Base-by-base conservation (phyloP, 2,329 filamentous ascomycete species). In the Fusarium udum region DNA sequence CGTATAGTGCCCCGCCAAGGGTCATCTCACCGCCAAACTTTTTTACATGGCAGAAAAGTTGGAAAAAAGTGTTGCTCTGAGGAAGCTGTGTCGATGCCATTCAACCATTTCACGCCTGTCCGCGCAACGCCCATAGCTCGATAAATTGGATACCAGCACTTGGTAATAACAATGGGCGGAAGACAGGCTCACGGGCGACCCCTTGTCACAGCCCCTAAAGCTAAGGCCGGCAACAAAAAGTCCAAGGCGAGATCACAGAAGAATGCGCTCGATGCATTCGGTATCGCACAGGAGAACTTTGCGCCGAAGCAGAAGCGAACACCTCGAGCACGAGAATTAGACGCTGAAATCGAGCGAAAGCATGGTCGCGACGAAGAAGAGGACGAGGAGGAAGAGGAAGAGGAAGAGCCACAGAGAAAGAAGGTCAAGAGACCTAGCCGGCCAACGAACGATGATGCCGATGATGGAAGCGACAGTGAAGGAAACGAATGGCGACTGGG, bases 401-500 rank as follows among this genome's bases (percentile, higher is more conserved):
- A 87, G 8, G 80, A 80, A 7, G 80, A 80, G 46, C 83, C 84
- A 1, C 79, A 81, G 49, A 80, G 83, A 56, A 85, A 85, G 69
- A 84, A 81, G 78, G 75, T 71, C 37, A 84, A 83, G 79, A 84
- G 85, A 43, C 85, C 79, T 80, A 45, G 82, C 77, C 56, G 82
- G 34, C 28, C 81, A 31, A 32, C 49, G 22, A 83, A 84, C 43
- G 88, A 89, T 24, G 87, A 87, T 48, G 86, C 90, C 22, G 93
- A 95, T 65, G 90, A 92, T 72, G 93, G 93, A 15, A 95, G 92
- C 75, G 95, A 97, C 79, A 94, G 92, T 69, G 93, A 95, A 69
- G 95, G 94, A 28, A 93, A 97, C 77, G 91, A 93, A 78, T 97
- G 94, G 94, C 91, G 88, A 56, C 86, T 97, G 57, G 95, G 95